Evolutionary conservation across 2,329 filamentous ascomycete species (phyloP).

Genomic region (Aureobasidium leucospermi): DNA sequence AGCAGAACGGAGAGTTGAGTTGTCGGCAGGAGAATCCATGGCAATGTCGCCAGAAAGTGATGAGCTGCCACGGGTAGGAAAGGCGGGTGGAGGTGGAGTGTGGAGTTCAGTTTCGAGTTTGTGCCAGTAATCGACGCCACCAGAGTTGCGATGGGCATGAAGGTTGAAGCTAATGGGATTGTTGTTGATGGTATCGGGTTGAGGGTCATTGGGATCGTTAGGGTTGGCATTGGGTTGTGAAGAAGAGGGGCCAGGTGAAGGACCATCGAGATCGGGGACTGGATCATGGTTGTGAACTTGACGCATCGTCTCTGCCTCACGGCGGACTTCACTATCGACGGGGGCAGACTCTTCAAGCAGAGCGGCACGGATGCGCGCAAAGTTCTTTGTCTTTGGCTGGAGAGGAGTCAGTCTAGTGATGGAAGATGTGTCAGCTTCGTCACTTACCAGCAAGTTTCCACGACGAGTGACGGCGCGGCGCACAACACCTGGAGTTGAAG

Average conservation of each 20-base stretch:
- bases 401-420: conserved; percentile 17
- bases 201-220: conserved; percentile 48
- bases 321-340: conserved; percentile 77
- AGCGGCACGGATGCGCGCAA: conserved; percentile 85
- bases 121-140: conserved; percentile 71
- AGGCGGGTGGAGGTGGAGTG: conserved; percentile 57
- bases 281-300: conserved; percentile 86
- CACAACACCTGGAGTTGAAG: conserved; percentile 64
- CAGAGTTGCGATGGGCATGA: conserved; percentile 64
- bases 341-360: conserved; percentile 82
- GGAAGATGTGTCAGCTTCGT: background rate
- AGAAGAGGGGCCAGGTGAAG: background rate
- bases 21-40: conserved; percentile 57
- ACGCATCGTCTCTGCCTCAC: conserved; percentile 90
- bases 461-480: conserved; percentile 75
- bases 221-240: conserved; percentile 61
- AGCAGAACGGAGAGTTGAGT: background rate
- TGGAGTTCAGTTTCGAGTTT: conserved; percentile 62
- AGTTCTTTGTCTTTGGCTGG: conserved; percentile 92
- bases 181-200: conserved; percentile 49
- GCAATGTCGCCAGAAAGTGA: conserved; percentile 55
- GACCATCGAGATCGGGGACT: conserved; percentile 41
- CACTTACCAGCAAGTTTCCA: conserved; percentile 75
- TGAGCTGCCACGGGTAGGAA: conserved; percentile 33
- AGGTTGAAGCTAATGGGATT: conserved; percentile 64